These are phyloP conservation scores for Lyophyllum shimeji DNA, from an alignment of 768 basidiomycete species.

Conservation along the genomic window DNA sequence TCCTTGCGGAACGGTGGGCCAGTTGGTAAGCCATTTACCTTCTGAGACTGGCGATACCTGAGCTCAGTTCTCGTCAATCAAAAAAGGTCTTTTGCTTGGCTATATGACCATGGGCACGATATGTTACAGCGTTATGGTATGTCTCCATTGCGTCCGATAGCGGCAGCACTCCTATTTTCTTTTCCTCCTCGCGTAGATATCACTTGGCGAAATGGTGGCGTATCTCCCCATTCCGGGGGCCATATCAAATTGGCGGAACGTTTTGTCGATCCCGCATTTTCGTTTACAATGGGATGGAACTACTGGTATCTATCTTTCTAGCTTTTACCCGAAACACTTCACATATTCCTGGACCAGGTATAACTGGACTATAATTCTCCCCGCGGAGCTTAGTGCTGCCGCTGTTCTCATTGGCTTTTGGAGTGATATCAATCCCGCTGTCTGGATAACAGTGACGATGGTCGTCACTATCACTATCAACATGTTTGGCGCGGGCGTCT, in stretches of 20 bases:
- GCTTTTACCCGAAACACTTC: background rate
- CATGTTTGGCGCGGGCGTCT: conserved; percentile 72
- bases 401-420: conserved; percentile 79
- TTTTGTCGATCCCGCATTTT: conserved; percentile 76
- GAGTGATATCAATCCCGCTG: conserved; percentile 62
- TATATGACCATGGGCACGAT: conserved; percentile 66
- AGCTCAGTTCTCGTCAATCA: background rate
- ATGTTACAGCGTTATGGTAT: conserved; percentile 71
- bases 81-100: conserved; percentile 72
- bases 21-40: conserved; percentile 41
- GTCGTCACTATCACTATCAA: conserved; percentile 78
- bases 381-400: conserved; percentile 73
- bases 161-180: background rate
- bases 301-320: conserved; percentile 33
- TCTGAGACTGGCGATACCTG: background rate
- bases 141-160: conserved; percentile 9
- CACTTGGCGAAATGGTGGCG: conserved; percentile 74
- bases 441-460: conserved; percentile 79
- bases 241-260: conserved; percentile 82
- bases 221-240: conserved; percentile 75
- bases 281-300: conserved; percentile 57
- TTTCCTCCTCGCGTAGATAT: conserved; percentile 40
- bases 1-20: conserved; percentile 61
- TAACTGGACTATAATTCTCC: conserved; percentile 66
- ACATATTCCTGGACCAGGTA: conserved; percentile 31